Evolutionary conservation across 768 basidiomycete genomes (phyloP).

Genomic region (Phlebiopsis gigantea): DNA sequence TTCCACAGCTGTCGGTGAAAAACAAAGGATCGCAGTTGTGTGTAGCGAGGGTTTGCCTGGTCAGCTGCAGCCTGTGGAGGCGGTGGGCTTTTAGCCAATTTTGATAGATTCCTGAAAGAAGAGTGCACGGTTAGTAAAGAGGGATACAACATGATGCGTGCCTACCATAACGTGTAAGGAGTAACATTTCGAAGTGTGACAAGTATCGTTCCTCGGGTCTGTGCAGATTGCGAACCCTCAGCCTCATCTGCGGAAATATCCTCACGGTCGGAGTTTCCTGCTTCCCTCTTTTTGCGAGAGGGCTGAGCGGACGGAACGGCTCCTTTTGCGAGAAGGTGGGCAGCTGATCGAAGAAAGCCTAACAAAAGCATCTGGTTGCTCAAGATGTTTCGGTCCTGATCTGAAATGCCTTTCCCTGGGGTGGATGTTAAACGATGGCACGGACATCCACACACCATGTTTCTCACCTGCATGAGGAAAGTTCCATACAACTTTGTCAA

Average conservation of each 20-base stretch:
- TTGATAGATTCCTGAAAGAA: slow-evolving; percentile 62
- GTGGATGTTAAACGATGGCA: slow-evolving; percentile 4
- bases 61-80: slow-evolving; percentile 39
- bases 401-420: slow-evolving; percentile 81
- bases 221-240: slow-evolving; percentile 22
- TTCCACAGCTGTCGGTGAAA: slow-evolving; percentile 70
- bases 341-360: slow-evolving; percentile 73
- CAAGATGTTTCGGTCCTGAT: slow-evolving; percentile 89
- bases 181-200: slow-evolving; percentile 81
- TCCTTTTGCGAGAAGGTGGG: slow-evolving; percentile 54
- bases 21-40: slow-evolving; percentile 69
- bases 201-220: slow-evolving; percentile 65
- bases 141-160: no score
- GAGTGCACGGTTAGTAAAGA: no score
- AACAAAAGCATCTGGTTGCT: slow-evolving; percentile 84
- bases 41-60: slow-evolving; percentile 61
- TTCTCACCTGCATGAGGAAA: slow-evolving; percentile 95
- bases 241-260: slow-evolving; percentile 35
- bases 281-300: slow-evolving; percentile 35
- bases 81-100: slow-evolving; percentile 71
- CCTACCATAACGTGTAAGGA: slow-evolving; percentile 84
- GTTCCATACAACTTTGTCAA: slow-evolving; percentile 88
- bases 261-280: slow-evolving; percentile 26
- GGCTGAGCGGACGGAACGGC: slow-evolving; percentile 39
- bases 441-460: slow-evolving; percentile 18